Evolutionary conservation across 768 basidiomycete genomes (phyloP).

Genomic region (Termitomyces sp.): DNA sequence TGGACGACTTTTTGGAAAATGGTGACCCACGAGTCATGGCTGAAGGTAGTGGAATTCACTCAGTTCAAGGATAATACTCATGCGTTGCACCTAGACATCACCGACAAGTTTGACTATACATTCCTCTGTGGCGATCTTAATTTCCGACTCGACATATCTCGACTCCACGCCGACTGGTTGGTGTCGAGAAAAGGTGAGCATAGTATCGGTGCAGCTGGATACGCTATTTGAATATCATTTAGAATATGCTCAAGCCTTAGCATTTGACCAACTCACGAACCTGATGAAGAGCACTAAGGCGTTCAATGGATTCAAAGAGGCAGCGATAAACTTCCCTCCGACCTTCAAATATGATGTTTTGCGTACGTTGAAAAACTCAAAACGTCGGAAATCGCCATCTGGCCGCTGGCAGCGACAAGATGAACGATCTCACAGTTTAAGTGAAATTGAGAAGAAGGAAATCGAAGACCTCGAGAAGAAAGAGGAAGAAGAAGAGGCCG

Average conservation of each 20-base stretch:
- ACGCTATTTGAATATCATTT: background rate
- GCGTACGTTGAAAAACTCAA: slow-evolving; percentile 48
- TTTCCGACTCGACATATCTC: slow-evolving; percentile 83
- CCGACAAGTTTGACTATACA: slow-evolving; percentile 84
- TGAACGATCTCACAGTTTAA: slow-evolving; percentile 26
- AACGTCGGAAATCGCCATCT: slow-evolving; percentile 32
- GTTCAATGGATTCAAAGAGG: slow-evolving; percentile 80
- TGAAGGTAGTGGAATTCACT: slow-evolving; percentile 50
- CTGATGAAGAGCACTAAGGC: slow-evolving; percentile 66
- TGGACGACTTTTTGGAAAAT: slow-evolving; percentile 69
- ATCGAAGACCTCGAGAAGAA: slow-evolving; percentile 28
- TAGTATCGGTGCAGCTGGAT: background rate
- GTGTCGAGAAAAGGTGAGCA: slow-evolving; percentile 67
- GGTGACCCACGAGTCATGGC: slow-evolving; percentile 60
- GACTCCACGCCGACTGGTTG: slow-evolving; percentile 93
- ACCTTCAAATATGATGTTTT: slow-evolving; percentile 93
- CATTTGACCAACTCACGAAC: slow-evolving; percentile 82
- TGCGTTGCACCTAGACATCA: slow-evolving; percentile 48
- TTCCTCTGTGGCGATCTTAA: slow-evolving; percentile 92
- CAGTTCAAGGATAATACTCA: background rate
- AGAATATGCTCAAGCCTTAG: slow-evolving; percentile 84
- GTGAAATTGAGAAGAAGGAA: slow-evolving; percentile 37
- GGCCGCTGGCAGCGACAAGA: slow-evolving; percentile 28
- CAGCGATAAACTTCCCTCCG: slow-evolving; percentile 77
- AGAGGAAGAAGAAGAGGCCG: slow-evolving; percentile 38